Conservation (phyloP, 2,329 filamentous ascomycete genomes). For the Colletotrichum echinochloae region DNA sequence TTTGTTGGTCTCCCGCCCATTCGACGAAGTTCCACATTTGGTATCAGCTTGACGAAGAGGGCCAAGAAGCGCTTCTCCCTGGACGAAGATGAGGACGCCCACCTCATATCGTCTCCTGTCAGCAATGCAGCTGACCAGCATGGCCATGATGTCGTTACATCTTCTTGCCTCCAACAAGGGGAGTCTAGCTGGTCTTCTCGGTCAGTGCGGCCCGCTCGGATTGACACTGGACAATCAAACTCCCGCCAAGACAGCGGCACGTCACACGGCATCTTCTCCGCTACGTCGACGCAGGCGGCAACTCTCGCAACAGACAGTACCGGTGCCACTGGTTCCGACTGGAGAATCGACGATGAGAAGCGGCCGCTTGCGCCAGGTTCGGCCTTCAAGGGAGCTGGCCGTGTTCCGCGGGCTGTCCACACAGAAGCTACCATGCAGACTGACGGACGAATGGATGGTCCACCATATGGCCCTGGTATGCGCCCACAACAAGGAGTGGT, state of each 20-base stretch:
- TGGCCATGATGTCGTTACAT: background rate
- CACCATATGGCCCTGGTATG: conserved; percentile 34
- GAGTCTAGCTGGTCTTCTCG: background rate
- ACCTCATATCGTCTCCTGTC: conserved; percentile 10
- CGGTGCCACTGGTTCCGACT: conserved; percentile 17
- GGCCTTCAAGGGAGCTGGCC: conserved; percentile 26
- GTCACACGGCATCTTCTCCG: conserved; percentile 19
- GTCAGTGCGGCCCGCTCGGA: conserved; percentile 16
- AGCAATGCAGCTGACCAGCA: conserved; percentile 7
- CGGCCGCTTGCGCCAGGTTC: conserved; percentile 21
- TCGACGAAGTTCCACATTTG: conserved; percentile 68
- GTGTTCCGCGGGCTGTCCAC: conserved; percentile 14
- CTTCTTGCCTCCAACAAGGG: conserved; percentile 10
- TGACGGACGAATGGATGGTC: conserved; percentile 45
- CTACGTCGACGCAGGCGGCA: conserved; percentile 36
- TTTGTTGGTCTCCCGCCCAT: conserved; percentile 71
- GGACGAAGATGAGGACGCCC: conserved; percentile 51
- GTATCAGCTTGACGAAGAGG: conserved; percentile 52
- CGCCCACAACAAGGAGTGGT: conserved; percentile 32
- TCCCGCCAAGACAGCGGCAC: conserved; percentile 27
- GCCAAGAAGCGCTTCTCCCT: conserved; percentile 50
- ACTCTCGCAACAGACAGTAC: conserved; percentile 34
- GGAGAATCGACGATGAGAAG: conserved; percentile 34
- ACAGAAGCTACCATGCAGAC: conserved; percentile 11
- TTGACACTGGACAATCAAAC: conserved; percentile 21